phyloP scores from a whole-genome alignment of 169 alveolate genomes.

The Theileria annulata region DNA sequence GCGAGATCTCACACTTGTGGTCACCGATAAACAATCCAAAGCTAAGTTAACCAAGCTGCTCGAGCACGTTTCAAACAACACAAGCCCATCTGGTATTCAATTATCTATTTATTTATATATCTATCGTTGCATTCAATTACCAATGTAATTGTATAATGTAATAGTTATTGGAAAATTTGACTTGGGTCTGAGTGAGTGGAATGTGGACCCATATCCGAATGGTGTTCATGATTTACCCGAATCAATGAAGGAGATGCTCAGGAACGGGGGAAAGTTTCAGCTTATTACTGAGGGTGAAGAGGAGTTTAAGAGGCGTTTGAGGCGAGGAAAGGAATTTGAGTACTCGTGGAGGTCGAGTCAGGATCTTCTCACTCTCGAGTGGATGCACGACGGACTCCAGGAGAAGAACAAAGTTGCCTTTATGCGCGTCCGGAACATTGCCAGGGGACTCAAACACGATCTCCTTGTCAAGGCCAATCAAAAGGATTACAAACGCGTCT shows the following conservation, averaged over 20 bases:
- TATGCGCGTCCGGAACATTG: constrained; percentile 84
- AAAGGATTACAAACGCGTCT: constrained; percentile 85
- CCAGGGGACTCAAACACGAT: constrained; percentile 86
- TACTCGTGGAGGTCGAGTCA: constrained; percentile 82
- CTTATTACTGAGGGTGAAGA: constrained; percentile 22
- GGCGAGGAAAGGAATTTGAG: constrained; percentile 69
- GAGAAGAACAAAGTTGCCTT: constrained; percentile 81
- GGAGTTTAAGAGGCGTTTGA: constrained; percentile 27
- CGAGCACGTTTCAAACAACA: constrained; percentile 60
- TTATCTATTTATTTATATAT: neutral
- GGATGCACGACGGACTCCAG: constrained; percentile 83
- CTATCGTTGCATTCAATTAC: neutral
- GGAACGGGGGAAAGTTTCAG: constrained; percentile 84
- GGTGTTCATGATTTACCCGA: constrained; percentile 90
- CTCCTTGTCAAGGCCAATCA: constrained; percentile 81
- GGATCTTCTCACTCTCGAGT: constrained; percentile 83
- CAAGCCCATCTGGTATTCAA: constrained; percentile 59
- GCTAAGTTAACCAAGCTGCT: constrained; percentile 54
- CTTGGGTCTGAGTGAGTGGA: constrained; percentile 85
- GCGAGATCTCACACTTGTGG: constrained; percentile 62
- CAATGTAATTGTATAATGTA: neutral
- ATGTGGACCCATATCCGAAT: constrained; percentile 89
- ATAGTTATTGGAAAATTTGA: constrained; percentile 49
- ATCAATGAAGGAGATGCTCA: constrained; percentile 80
- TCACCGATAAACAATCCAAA: constrained; percentile 62